These are phyloP conservation scores for Graphilbum sp. DNA, from an alignment of 2,329 filamentous ascomycete genomes.

Conservation along the genomic window DNA sequence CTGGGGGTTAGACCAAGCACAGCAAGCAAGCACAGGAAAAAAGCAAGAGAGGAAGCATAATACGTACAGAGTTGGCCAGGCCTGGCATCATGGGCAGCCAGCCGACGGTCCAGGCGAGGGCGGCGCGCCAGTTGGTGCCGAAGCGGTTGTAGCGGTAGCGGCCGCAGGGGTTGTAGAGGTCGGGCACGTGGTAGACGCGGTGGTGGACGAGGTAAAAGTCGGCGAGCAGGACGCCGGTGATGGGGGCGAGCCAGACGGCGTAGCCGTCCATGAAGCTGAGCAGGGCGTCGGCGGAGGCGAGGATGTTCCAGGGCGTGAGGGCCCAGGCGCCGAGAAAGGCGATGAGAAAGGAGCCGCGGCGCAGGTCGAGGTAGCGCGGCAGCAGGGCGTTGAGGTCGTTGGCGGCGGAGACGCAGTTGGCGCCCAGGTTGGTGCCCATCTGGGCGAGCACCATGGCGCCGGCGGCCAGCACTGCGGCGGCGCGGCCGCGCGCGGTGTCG, in stretches of 20 bases:
- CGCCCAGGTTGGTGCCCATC: conserved; percentile 9
- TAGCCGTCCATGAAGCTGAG: conserved; percentile 9
- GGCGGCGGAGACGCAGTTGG: conserved; percentile 20
- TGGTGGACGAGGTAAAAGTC: conserved; percentile 23
- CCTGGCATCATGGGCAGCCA: background rate
- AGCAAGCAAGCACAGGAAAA: conserved; percentile 6
- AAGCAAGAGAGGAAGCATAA: conserved; percentile 27
- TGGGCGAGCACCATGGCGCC: conserved; percentile 8
- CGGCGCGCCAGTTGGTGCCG: conserved; percentile 10
- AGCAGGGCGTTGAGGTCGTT: conserved; percentile 17
- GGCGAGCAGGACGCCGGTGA: conserved; percentile 16
- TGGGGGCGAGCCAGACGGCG: conserved; percentile 9
- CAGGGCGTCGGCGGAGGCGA: conserved; percentile 7
- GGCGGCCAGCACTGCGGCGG: conserved; percentile 11
- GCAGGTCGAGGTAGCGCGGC: conserved; percentile 19
- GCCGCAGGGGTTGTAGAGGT: conserved; percentile 18
- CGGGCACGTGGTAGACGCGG: conserved; percentile 18
- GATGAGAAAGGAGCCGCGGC: conserved; percentile 13
- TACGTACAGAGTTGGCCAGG: conserved; percentile 19
- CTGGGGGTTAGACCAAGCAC: conserved; percentile 1
- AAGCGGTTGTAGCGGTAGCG: conserved; percentile 20
- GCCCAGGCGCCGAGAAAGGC: conserved; percentile 12
- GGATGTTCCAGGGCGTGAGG: conserved; percentile 10
- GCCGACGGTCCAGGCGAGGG: background rate
- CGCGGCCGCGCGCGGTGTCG: conserved; percentile 1